Evolutionary conservation across 345 rosid species (phyloP).

Genomic region (Populus pruinosa): DNA sequence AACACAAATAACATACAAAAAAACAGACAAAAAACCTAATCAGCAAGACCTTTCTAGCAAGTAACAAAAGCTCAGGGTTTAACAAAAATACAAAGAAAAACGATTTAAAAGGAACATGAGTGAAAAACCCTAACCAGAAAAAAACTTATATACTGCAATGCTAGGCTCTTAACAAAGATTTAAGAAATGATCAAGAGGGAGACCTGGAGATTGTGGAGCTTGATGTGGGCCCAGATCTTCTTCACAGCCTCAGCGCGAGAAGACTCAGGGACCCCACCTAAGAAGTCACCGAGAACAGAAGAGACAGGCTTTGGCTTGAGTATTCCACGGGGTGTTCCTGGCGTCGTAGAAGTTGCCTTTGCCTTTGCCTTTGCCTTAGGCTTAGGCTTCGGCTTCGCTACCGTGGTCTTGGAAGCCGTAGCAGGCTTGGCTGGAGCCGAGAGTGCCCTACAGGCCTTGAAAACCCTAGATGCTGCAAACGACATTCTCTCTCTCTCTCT

Average conservation of each 20-base stretch:
- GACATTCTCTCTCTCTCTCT: slow-evolving; percentile 16
- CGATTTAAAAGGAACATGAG: neutral
- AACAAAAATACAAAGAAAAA: too few relatives aligned
- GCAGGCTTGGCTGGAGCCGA: slow-evolving; percentile 48
- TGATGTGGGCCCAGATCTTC: slow-evolving; percentile 74
- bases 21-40: too few relatives aligned
- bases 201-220: slow-evolving; percentile 79
- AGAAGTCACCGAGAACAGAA: slow-evolving; percentile 57
- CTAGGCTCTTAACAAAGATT: neutral
- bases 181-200: neutral
- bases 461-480: slow-evolving; percentile 46
- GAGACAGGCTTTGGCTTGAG: slow-evolving; percentile 54
- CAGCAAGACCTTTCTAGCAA: too few relatives aligned
- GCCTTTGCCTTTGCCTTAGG: slow-evolving; percentile 13
- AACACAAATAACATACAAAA: too few relatives aligned
- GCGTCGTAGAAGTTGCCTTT: neutral
- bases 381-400: slow-evolving; percentile 28
- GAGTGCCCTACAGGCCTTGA: slow-evolving; percentile 54
- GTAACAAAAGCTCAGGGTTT: too few relatives aligned
- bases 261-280: slow-evolving; percentile 59
- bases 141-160: neutral
- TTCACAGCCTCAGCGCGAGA: slow-evolving; percentile 67
- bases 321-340: slow-evolving; percentile 40
- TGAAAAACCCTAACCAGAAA: neutral
- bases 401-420: neutral